A percentile compares a stretch with the other conserved stretches of the same genome.
Evolutionary conservation across 108 stramenopile genomes (phyloP).

Genomic region (Cyclotella distinguenda): DNA sequence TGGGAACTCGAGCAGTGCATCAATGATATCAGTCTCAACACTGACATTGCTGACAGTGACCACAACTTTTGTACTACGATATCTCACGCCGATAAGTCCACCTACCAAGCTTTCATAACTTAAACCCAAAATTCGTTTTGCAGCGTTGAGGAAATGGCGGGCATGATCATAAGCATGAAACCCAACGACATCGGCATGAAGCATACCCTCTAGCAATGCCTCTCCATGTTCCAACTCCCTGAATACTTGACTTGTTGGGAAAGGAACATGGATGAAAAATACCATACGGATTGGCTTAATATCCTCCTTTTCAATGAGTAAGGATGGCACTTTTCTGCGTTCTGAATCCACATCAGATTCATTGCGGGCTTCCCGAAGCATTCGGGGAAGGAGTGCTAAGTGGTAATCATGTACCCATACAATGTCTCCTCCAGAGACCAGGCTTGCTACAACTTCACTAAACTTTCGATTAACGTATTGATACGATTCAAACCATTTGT

Average conservation of each 20-base stretch:
- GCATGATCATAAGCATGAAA: slow-evolving; percentile 99
- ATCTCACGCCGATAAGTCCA: slow-evolving; percentile 94
- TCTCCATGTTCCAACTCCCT: slow-evolving; percentile 94
- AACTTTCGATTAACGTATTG: slow-evolving; percentile 83
- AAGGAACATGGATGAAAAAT: slow-evolving; percentile 99
- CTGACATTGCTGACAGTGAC: slow-evolving; percentile 98
- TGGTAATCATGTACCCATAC: slow-evolving; percentile 99
- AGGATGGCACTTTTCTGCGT: not conserved
- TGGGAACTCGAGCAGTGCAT: slow-evolving; percentile 64
- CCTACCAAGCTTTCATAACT: slow-evolving; percentile 85
- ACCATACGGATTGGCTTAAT: slow-evolving; percentile 70
- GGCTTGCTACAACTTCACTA: slow-evolving; percentile 58
- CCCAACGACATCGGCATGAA: slow-evolving; percentile 98
- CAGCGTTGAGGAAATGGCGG: slow-evolving; percentile 98
- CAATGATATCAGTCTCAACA: slow-evolving; percentile 89
- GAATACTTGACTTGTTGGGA: slow-evolving; percentile 98
- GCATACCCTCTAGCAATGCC: slow-evolving; percentile 91
- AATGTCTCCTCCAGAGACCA: slow-evolving; percentile 68
- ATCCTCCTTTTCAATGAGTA: not conserved
- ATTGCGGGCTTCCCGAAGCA: slow-evolving; percentile 58
- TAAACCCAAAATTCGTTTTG: slow-evolving; percentile 97
- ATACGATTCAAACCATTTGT: slow-evolving; percentile 91
- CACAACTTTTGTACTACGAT: slow-evolving; percentile 88
- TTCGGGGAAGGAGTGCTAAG: slow-evolving; percentile 89
- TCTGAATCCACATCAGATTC: slow-evolving; percentile 23